Percentiles rank a stretch among this genome's conserved stretches.
Evolutionary conservation across 2,329 filamentous ascomycete genomes (phyloP).

Genomic region (Endocalyx cinctus): DNA sequence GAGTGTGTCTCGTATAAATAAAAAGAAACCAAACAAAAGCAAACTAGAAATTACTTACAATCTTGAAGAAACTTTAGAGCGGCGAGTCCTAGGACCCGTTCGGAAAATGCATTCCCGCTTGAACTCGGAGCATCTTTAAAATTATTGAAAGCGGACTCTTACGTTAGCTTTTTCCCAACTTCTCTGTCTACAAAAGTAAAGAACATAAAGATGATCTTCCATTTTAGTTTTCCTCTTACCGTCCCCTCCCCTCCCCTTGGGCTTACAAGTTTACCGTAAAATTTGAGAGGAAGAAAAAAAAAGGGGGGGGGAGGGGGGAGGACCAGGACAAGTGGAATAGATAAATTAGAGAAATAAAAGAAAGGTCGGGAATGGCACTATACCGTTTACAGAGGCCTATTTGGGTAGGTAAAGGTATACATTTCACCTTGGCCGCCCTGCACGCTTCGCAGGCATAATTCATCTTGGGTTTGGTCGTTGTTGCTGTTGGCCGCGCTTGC

Average conservation of each 20-base stretch:
- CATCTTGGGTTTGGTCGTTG: slow-evolving; percentile 29
- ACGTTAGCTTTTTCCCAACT: too few species aligned
- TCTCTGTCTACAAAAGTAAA: too few species aligned
- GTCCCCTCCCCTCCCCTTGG: too few species aligned
- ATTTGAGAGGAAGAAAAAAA: not conserved
- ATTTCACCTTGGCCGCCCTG: slow-evolving; percentile 49
- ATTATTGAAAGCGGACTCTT: too few species aligned
- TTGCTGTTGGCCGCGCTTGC: slow-evolving; percentile 12
- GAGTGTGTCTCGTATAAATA: too few species aligned
- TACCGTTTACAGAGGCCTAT: slow-evolving; percentile 49
- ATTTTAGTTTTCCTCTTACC: too few species aligned
- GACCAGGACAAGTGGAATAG: not conserved
- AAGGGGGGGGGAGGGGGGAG: not conserved
- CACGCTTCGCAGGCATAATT: slow-evolving; percentile 52
- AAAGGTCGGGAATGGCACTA: slow-evolving; percentile 7
- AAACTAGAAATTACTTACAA: too few species aligned
- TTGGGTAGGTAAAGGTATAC: slow-evolving; percentile 42
- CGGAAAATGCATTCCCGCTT: slow-evolving; percentile 51
- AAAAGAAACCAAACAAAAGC: too few species aligned
- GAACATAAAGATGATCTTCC: too few species aligned
- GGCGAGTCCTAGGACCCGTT: slow-evolving; percentile 44
- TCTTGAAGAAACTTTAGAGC: slow-evolving; percentile 37
- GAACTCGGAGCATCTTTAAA: slow-evolving; percentile 46
- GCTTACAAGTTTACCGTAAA: too few species aligned
- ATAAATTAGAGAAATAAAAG: not conserved